Base-by-base conservation (phyloP, 345 rosid species). In the Arabidopsis thaliana region DNA sequence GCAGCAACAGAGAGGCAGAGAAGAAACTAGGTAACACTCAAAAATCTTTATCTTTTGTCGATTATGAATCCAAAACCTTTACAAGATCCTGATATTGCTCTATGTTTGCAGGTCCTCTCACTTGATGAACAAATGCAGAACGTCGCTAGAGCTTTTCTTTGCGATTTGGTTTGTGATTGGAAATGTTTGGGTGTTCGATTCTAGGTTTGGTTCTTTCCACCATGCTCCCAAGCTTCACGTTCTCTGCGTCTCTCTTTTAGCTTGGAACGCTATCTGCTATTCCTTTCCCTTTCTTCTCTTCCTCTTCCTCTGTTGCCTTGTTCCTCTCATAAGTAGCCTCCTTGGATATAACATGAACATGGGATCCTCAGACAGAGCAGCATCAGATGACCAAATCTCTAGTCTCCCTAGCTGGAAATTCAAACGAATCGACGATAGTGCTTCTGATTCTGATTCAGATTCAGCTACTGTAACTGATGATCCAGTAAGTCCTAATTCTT, bases 141-240 rank as follows among this genome's bases (percentile, higher is more conserved):
- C 96, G 13, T 96, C 92, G 0, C 83, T 96, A 0, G 99, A 96
- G 81, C 97, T 96, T 55, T 96, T 96, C 87, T 96, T 91, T 57
- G 99, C 98, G n/a, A 96, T 93, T 49, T 96, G 99, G 99, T 96
- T 96, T 76, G 99, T 96, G 67, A 89, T 91, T 91, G 99, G 98
- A 6, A 96, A 93, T 53, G 97, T 91, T 7, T 96, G 99, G 99
- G 93, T 93, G 41, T 96, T 96, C 0, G 99, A 96, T 83, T 88
- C 99, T 1, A 87, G 97, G 20, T 87, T 93, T 4, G 93, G 91
- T 42, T 88, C 97, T 0, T 89, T 91, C 86, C 81, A 80, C 4
- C 84, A 71, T 37, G 94, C 99, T 53, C 98, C 99, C 0, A 92
- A 84, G 57, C 97, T 96, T 40, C 93, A 96, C 14, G 85, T 87